Percentiles rank a stretch among this genome's conserved stretches.
These are phyloP conservation scores for Spinellus fusiger DNA, from an alignment of 192 early-diverging fungal genomes.

Conservation along the genomic window DNA sequence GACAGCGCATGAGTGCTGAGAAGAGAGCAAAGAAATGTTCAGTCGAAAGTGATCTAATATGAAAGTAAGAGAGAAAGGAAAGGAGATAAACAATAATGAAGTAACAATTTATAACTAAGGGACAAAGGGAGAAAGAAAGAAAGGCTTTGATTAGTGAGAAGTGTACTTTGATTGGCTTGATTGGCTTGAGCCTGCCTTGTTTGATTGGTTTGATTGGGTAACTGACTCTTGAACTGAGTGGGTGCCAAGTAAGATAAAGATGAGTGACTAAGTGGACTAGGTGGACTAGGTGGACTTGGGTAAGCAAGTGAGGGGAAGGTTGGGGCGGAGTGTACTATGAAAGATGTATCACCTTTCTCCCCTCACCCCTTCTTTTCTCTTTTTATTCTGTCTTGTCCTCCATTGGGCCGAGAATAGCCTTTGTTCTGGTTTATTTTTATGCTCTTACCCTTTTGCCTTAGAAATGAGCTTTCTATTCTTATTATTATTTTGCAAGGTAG, in stretches of 20 bases:
- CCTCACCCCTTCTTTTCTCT: not conserved
- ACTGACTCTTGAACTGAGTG: no score
- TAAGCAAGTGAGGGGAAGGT: not conserved
- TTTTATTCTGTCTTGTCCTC: not conserved
- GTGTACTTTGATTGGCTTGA: not conserved
- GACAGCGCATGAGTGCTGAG: not conserved
- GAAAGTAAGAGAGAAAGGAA: conserved; percentile 12
- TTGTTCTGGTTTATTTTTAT: not conserved
- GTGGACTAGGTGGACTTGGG: not conserved
- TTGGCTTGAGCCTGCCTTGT: not conserved
- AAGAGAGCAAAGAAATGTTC: no score
- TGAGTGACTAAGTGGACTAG: no score
- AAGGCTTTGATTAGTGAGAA: not conserved
- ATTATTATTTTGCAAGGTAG: no score
- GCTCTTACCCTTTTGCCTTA: no score
- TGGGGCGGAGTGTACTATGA: not conserved
- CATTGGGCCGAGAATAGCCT: not conserved
- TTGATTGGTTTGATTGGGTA: no score
- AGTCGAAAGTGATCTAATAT: not conserved
- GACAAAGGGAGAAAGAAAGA: conserved; percentile 1
- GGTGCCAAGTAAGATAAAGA: no score
- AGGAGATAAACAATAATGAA: conserved; percentile 7
- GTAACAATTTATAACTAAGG: not conserved
- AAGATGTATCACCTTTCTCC: not conserved
- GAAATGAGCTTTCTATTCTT: no score